Percentiles rank a stretch among this genome's conserved stretches.
These are phyloP conservation scores for Phialemonium atrogriseum DNA, from an alignment of 2,329 filamentous ascomycete genomes.

Conservation along the genomic window DNA sequence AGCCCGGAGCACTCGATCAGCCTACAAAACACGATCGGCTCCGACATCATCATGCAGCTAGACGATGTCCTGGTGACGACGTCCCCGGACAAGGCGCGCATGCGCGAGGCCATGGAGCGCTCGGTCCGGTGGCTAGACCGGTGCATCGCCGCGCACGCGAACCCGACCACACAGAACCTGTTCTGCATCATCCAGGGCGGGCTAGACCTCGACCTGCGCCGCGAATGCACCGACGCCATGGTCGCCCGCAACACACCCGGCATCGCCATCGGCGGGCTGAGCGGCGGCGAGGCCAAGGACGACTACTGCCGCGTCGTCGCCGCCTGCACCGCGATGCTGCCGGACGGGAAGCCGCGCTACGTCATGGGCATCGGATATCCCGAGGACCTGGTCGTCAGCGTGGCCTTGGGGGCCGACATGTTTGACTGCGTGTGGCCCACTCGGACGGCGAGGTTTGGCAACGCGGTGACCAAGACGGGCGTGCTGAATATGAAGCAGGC, in stretches of 20 bases:
- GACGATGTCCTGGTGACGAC: conserved; percentile 97
- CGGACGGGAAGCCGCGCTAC: conserved; percentile 90
- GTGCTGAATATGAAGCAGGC: conserved; percentile 79
- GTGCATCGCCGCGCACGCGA: conserved; percentile 82
- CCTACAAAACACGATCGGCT: conserved; percentile 93
- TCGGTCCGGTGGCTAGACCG: conserved; percentile 94
- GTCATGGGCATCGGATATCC: conserved; percentile 99
- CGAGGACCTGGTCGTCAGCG: conserved; percentile 87
- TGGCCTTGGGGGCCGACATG: conserved; percentile 95
- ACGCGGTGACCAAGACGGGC: conserved; percentile 75
- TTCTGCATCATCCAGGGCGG: conserved; percentile 99
- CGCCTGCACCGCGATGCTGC: conserved; percentile 76
- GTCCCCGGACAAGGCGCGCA: conserved; percentile 77
- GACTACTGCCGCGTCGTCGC: conserved; percentile 88
- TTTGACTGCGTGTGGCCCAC: conserved; percentile 99
- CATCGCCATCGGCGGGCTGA: conserved; percentile 91
- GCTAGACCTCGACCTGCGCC: conserved; percentile 76
- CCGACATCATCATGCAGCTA: conserved; percentile 98
- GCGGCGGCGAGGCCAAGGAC: conserved; percentile 87
- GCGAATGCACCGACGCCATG: conserved; percentile 81
- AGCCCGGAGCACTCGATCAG: conserved; percentile 96
- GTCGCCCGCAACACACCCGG: conserved; percentile 83
- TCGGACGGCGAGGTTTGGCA: conserved; percentile 89
- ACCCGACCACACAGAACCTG: conserved; percentile 77
- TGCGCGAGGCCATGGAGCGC: conserved; percentile 90